These are phyloP conservation scores for Kwoniella botswanensis DNA, from an alignment of 768 basidiomycete species.

Conservation along the genomic window DNA sequence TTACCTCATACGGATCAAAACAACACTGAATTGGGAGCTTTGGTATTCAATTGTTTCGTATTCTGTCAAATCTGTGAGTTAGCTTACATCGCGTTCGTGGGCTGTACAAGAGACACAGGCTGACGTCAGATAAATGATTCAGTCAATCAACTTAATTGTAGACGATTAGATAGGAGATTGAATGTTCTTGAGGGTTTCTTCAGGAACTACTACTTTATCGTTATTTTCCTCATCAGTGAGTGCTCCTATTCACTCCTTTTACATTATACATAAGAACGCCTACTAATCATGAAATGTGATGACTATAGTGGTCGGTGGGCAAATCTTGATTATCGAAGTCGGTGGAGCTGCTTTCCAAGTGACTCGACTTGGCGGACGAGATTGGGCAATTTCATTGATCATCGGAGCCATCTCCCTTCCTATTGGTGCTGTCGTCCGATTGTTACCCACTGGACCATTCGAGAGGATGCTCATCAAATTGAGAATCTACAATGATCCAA, in stretches of 20 bases:
- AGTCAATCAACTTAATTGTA: slow-evolving; percentile 87
- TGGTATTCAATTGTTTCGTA: slow-evolving; percentile 98
- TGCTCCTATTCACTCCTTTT: slow-evolving; percentile 13
- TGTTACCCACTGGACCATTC: slow-evolving; percentile 79
- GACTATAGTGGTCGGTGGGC: slow-evolving; percentile 76
- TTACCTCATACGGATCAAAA: slow-evolving; percentile 47
- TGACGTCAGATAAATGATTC: not conserved
- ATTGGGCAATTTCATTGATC: slow-evolving; percentile 92
- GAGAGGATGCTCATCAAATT: slow-evolving; percentile 67
- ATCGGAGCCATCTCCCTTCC: slow-evolving; percentile 87
- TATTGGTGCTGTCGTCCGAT: slow-evolving; percentile 78
- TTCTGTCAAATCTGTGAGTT: slow-evolving; percentile 82
- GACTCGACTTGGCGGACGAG: slow-evolving; percentile 72
- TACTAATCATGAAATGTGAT: not conserved
- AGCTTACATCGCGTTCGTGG: too few relatives aligned
- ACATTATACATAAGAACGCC: not conserved
- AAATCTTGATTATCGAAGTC: slow-evolving; percentile 86
- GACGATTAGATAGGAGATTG: slow-evolving; percentile 79
- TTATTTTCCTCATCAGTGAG: slow-evolving; percentile 81
- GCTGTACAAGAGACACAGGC: not conserved
- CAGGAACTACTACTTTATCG: slow-evolving; percentile 81
- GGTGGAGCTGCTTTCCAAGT: slow-evolving; percentile 93
- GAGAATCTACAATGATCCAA: slow-evolving; percentile 69
- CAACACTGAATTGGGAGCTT: slow-evolving; percentile 68
- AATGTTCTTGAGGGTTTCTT: slow-evolving; percentile 87